These are phyloP conservation scores for Ogataea kodamae DNA, from an alignment of 805 yeast genomes.

Conservation along the genomic window DNA sequence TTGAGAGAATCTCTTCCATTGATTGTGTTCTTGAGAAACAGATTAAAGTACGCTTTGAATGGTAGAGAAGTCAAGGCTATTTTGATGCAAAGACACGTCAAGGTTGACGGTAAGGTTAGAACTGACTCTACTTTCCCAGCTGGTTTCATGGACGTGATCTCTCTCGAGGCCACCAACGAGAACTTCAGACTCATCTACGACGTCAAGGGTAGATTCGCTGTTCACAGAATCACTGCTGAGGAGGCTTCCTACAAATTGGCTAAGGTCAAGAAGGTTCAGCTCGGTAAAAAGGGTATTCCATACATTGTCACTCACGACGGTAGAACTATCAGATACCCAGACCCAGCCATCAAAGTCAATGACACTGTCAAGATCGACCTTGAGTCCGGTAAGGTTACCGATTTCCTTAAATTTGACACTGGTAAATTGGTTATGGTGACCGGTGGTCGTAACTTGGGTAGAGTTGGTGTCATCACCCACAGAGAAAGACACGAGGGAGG, in stretches of 20 bases:
- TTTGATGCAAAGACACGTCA: slow-evolving; percentile 96
- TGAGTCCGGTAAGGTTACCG: slow-evolving; percentile 91
- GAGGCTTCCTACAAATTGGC: slow-evolving; percentile 98
- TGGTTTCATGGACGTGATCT: slow-evolving; percentile 98
- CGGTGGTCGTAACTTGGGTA: slow-evolving; percentile 98
- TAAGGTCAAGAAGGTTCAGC: slow-evolving; percentile 96
- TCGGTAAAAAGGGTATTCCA: slow-evolving; percentile 98
- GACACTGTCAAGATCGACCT: slow-evolving; percentile 97
- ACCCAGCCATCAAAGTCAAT: slow-evolving; percentile 93
- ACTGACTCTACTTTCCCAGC: slow-evolving; percentile 98
- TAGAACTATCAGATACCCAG: slow-evolving; percentile 99
- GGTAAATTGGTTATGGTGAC: slow-evolving; percentile 91
- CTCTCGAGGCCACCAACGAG: slow-evolving; percentile 97
- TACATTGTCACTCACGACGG: slow-evolving; percentile 99
- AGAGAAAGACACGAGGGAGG: slow-evolving; percentile 98
- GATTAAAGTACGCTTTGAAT: slow-evolving; percentile 97
- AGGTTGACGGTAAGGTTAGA: slow-evolving; percentile 99
- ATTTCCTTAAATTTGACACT: slow-evolving; percentile 86
- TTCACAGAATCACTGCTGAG: slow-evolving; percentile 98
- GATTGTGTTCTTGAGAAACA: slow-evolving; percentile 95
- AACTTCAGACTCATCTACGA: slow-evolving; percentile 99
- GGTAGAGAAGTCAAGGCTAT: slow-evolving; percentile 99
- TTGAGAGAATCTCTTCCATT: slow-evolving; percentile 97
- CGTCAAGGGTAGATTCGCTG: slow-evolving; percentile 98
- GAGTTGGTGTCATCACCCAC: slow-evolving; percentile 94